Conservation (phyloP, 345 rosid genomes). For the Camelina sativa region DNA sequence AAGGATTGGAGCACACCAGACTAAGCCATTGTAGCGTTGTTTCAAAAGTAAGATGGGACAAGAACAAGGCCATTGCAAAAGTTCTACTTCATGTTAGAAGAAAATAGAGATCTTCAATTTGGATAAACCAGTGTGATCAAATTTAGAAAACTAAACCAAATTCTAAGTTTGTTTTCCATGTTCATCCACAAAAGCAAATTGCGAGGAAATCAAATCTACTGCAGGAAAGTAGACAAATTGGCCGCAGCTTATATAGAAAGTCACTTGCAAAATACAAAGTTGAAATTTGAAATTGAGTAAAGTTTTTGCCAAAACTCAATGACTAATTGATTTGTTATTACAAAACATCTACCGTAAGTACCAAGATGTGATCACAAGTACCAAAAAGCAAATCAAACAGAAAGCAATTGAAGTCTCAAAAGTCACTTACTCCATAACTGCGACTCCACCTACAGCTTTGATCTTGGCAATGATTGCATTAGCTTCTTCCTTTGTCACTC, state of each 20-base stretch:
- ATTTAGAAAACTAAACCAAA: background rate
- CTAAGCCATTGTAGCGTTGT: too few species aligned
- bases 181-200: too few species aligned
- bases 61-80: background rate
- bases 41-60: too few species aligned
- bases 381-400: conserved; percentile 21
- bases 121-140: background rate
- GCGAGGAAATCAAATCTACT: background rate
- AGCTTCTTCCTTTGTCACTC: conserved; percentile 49
- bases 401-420: background rate
- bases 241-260: background rate
- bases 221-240: too few species aligned
- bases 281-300: background rate
- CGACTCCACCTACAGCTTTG: conserved; percentile 48
- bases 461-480: conserved; percentile 42
- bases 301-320: conserved; percentile 19
- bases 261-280: conserved; percentile 10
- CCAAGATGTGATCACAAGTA: conserved; percentile 19
- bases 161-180: too few species aligned
- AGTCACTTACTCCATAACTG: conserved; percentile 44
- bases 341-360: conserved; percentile 28
- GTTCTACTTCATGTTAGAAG: too few species aligned
- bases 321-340: conserved; percentile 29
- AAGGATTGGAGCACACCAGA: background rate
- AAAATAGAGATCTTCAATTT: too few species aligned